These are phyloP conservation scores for Agrocybe pediades DNA, from an alignment of 768 basidiomycete species.

Conservation along the genomic window DNA sequence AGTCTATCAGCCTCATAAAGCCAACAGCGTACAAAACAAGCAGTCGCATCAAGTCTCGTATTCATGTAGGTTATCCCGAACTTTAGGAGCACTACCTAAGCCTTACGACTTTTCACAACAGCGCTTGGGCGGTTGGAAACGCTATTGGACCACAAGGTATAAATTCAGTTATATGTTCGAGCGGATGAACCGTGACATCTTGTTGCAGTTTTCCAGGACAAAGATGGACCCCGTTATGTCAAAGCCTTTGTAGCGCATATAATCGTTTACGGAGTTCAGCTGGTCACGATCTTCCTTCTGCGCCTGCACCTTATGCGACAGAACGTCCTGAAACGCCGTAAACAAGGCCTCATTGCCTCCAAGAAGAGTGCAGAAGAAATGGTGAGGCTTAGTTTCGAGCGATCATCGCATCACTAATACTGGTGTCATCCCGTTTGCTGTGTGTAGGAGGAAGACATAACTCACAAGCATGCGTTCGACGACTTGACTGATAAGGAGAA, in stretches of 20 bases:
- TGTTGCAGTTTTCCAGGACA: slow-evolving; percentile 40
- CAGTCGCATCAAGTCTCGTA: slow-evolving; percentile 46
- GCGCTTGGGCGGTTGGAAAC: slow-evolving; percentile 54
- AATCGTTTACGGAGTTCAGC: slow-evolving; percentile 46
- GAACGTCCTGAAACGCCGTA: slow-evolving; percentile 41
- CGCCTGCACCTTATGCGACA: slow-evolving; percentile 43
- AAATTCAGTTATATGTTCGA: neutral
- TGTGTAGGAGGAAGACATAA: slow-evolving; percentile 31
- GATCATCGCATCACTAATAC: neutral
- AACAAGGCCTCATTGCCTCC: slow-evolving; percentile 30
- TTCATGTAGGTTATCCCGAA: slow-evolving; percentile 35
- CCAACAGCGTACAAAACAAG: slow-evolving; percentile 47
- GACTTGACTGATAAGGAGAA: slow-evolving; percentile 54
- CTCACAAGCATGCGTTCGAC: slow-evolving; percentile 45
- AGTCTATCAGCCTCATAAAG: neutral
- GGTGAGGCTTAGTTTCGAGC: slow-evolving; percentile 11
- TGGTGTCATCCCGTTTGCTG: no score
- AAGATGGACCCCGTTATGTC: slow-evolving; percentile 48
- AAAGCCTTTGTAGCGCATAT: slow-evolving; percentile 49
- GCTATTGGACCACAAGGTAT: slow-evolving; percentile 45
- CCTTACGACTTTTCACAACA: slow-evolving; percentile 10
- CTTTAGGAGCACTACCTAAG: neutral
- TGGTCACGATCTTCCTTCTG: slow-evolving; percentile 36
- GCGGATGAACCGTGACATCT: neutral
- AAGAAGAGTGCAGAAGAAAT: slow-evolving; percentile 29